Evolutionary conservation across 495 filamentous ascomycete genomes (phyloP).

Genomic region (Aspergillus nidulans): DNA sequence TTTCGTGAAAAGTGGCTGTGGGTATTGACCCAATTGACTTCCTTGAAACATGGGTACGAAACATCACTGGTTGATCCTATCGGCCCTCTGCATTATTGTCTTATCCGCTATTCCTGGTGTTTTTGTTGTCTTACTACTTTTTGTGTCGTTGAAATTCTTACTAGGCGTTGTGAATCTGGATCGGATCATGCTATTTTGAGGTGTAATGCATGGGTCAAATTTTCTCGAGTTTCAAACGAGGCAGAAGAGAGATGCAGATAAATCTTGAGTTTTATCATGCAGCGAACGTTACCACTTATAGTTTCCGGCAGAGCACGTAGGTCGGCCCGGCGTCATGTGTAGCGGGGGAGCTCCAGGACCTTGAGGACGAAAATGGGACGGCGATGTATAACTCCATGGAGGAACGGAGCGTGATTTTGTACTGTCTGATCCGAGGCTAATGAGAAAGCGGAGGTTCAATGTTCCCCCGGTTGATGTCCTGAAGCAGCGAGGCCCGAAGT

Average conservation of each 20-base stretch:
- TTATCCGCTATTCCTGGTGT: conserved; percentile 2
- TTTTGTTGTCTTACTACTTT: not conserved
- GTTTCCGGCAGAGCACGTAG: not conserved
- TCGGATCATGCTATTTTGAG: conserved; percentile 7
- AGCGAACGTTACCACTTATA: not conserved
- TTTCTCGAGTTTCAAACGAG: not conserved
- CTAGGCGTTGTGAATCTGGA: conserved; percentile 15
- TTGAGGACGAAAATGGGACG: not conserved
- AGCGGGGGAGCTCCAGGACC: not conserved
- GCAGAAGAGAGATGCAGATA: not conserved
- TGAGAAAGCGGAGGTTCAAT: conserved; percentile 16
- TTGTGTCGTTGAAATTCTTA: conserved; percentile 13
- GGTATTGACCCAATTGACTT: not conserved
- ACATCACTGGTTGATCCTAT: not conserved
- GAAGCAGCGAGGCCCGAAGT: conserved; percentile 25
- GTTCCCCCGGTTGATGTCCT: conserved; percentile 4
- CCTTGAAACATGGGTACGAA: not conserved
- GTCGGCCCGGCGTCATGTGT: not conserved
- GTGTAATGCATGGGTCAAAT: conserved; percentile 12
- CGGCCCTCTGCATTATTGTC: not conserved
- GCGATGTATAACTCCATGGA: not conserved
- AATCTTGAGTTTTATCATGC: not conserved
- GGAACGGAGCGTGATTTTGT: not conserved
- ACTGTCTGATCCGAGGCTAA: conserved; percentile 36
- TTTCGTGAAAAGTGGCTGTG: not conserved